Evolutionary conservation across 495 filamentous ascomycete genomes (phyloP), one percentile per base, ranked within the genome.

Genomic region (Talaromyces wortmannii): DNA sequence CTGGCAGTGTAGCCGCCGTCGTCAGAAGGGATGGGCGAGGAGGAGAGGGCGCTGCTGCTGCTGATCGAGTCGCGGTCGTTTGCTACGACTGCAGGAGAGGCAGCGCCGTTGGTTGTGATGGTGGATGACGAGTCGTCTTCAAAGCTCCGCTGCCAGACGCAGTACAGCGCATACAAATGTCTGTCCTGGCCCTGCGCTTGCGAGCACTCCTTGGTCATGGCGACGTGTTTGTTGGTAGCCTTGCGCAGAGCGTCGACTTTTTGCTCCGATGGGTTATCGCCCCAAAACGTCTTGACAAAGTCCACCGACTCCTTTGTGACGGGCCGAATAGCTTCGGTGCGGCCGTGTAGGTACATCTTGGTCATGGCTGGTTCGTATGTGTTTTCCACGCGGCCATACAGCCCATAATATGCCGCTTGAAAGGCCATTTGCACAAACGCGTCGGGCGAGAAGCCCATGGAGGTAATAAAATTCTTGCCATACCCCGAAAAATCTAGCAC

Each of bases 391-490:
- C 90, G 83, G 6, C 94, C 94, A 61, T 98, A 98, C 32, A 98
- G 83, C 31, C 95, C 94, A 63, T 97, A 98, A 75, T 98, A 97
- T 12, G 95, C 94, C 30, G 94, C 94, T 69, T 98, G 94, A 75
- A 96, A 97, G 4, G 94, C 95, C 94, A 97, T 97, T 68, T 98
- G 94, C 31, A 98, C 89, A 60, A 96, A 98, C 2, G 94, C 94
- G 67, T 98, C 94, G 0, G 94, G 94, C 0, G 94, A 97, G 66
- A 97, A 95, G 23, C 95, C 95, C 81, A 90, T 91, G 0, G 89
- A 91, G 1, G 91, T 97, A 66, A 98, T 98, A 62, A 95, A 96
- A 69, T 94, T 96, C 80, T 96, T 96, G 32, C 94, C 94, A 62
- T 92, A 98, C 31, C 83, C 81, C 47, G 73, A 73, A 62, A 98